Evolutionary conservation across 495 filamentous ascomycete species (phyloP).

Genomic region (Xylaria flabelliformis): DNA sequence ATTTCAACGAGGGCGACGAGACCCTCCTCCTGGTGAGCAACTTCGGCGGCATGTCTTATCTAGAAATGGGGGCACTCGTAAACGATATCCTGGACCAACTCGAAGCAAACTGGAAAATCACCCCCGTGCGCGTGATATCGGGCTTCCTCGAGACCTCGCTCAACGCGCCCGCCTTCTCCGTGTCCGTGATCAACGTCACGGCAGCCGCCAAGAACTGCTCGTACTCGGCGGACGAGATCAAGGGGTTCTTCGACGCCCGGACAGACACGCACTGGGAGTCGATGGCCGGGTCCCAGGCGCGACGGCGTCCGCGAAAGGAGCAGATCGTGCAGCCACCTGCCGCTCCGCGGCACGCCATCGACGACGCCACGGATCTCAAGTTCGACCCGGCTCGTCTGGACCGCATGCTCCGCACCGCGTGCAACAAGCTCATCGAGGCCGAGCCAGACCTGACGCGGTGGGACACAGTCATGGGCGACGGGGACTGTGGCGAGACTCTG

Average conservation of each 20-base stretch:
- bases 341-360: constrained; percentile 40
- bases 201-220: constrained; percentile 51
- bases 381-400: constrained; percentile 54
- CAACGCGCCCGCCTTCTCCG: constrained; percentile 67
- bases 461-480: constrained; percentile 70
- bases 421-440: constrained; percentile 55
- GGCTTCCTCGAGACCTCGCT: constrained; percentile 66
- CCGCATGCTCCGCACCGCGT: constrained; percentile 57
- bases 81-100: constrained; percentile 60
- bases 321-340: constrained; percentile 51
- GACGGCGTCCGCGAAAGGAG: constrained; percentile 45
- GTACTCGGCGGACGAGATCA: constrained; percentile 56
- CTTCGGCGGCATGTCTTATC: constrained; percentile 66
- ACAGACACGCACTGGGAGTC: constrained; percentile 63
- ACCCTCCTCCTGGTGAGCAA: constrained; percentile 66
- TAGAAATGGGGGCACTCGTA: constrained; percentile 64
- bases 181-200: constrained; percentile 64
- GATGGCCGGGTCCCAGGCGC: constrained; percentile 46
- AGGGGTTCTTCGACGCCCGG: constrained; percentile 57
- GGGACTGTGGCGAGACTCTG: constrained; percentile 68
- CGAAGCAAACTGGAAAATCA: constrained; percentile 49
- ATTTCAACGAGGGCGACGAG: constrained; percentile 60
- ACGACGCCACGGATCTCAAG: constrained; percentile 47
- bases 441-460: constrained; percentile 67
- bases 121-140: constrained; percentile 57